Evolutionary conservation across 2,329 filamentous ascomycete genomes (phyloP), one percentile per base, ranked within the genome.

Genomic region (Celoporthe dispersa): DNA sequence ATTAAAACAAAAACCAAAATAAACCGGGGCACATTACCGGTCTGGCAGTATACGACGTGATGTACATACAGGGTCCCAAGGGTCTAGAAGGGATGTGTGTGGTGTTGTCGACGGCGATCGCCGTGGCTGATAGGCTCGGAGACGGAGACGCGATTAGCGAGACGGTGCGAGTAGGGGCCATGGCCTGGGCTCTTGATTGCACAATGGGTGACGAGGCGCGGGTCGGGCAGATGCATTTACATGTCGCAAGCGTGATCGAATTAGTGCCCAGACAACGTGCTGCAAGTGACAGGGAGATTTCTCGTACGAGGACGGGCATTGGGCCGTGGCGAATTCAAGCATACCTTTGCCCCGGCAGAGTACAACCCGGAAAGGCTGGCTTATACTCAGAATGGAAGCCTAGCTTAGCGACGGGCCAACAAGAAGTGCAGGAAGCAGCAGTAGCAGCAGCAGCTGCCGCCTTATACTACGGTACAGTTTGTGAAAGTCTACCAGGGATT

Each of bases 201-300:
- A 28, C 35, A 39, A 9, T 14, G n/a, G 39, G 25, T 37, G 64
- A 41, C 25, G 25, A 44, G 5, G 64, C 31, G 51, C 51, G 31
- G 37, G 55, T 62, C 65, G 65, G 65, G 28, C 57, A 67, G 65
- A 51, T 61, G 65, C 65, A 61, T 60, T 2, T 60, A 51, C 55
- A 62, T 51, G 14, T 31, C 53, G 16, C 28, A 61, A 61, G 39
- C 11, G 39, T 61, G 55, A 61, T 37, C 35, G n/a, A 53, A 31
- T 19, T 53, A 51, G 62, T 25, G 9, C 31, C 9, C 39, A n/a
- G 37, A 41, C 22, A 19, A 51, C 48, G 28, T 64, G 8, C 62
- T 64, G 62, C 62, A 64, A 22, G 41, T n/a, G 41, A 35, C 41
- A 64, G 37, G 41, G 33, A 39, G 4, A 39, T 39, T 8, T 8